phyloP scores from a whole-genome alignment of 345 rosid species.

The Balakata baccata region DNA sequence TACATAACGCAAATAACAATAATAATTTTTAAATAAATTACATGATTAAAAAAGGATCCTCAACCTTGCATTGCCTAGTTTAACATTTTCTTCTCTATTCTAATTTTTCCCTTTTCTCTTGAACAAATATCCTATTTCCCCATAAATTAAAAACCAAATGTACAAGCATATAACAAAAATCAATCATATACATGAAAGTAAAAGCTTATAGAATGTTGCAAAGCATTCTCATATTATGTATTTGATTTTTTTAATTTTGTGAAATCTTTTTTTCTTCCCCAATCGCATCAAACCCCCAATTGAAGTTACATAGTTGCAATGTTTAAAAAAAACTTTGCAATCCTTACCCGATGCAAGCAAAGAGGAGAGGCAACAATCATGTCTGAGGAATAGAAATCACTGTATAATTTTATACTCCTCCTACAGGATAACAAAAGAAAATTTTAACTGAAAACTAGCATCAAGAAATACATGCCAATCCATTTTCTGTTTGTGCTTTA shows the following conservation, averaged over 20 bases:
- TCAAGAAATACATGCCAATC: not conserved
- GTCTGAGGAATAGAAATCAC: constrained; percentile 85
- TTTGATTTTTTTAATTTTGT: not conserved
- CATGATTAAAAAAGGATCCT: too few relatives aligned
- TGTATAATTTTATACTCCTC: constrained; percentile 73
- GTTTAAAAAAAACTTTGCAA: not conserved
- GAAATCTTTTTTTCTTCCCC: too few relatives aligned
- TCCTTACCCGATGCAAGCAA: constrained; percentile 54
- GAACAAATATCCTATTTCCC: too few relatives aligned
- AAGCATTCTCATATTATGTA: not conserved
- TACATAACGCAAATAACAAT: too few relatives aligned
- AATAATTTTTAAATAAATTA: too few relatives aligned
- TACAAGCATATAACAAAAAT: not conserved
- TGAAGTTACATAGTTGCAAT: too few relatives aligned
- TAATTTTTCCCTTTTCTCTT: too few relatives aligned
- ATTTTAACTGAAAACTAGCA: not conserved
- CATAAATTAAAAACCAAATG: too few relatives aligned
- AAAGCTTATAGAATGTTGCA: not conserved
- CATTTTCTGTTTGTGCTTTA: not conserved
- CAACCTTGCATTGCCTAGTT: too few relatives aligned
- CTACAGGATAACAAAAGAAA: constrained; percentile 38
- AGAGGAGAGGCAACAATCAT: constrained; percentile 89
- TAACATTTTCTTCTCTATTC: too few relatives aligned
- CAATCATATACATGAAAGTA: not conserved
- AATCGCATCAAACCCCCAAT: too few relatives aligned